Evolutionary conservation across 345 rosid species (phyloP), one percentile per base, ranked within the genome.

Genomic region (Citrus mangshanensis): DNA sequence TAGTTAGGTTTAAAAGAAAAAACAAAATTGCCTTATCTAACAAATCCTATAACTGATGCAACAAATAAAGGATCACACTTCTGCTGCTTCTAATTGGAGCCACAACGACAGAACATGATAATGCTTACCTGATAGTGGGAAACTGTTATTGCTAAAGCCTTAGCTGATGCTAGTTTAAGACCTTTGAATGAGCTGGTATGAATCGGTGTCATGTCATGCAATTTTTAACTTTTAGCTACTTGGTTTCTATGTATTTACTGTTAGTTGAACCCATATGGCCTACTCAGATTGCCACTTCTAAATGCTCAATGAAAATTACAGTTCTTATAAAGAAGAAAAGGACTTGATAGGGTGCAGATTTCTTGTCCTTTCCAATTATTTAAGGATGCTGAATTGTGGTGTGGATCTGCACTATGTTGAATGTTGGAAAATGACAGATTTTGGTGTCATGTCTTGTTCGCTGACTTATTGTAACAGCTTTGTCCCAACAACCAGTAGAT

Each of bases 341-440:
- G 79, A 74, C 56, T 54, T 24, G 38, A 80, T 14, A 49, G 68
- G 71, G 25, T 25, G 27, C 70, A 35, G 62, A 72, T 77, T 42
- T 24, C 22, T 69, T 34, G 70, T 74, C 76, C 68, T 69, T 82
- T 35, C 78, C 49, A 46, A 22, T 58, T 35, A 22, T 60, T 71
- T 71, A 34, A 59, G 76, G 88, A 76, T 71, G 84, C 81, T 80
- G 82, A 80, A 55, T 77, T 81, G 82, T 38, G 82, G 82, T 64
- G 86, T 80, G 86, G 89, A 84, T 32, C 77, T 82, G 92, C 86
- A 86, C 81, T 75, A 73, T 70, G 59, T 75, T 40, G 72, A 81
- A 84, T 18, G 87, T 82, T 84, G 89, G 89, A 34, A 81, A 82
- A 79, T 82, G 92, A 84, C 87, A 83, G 86, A 83, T 75, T 78